Base-by-base conservation (phyloP, 2,329 filamentous ascomycete genomes). In the Westerdykella aurantiaca region DNA sequence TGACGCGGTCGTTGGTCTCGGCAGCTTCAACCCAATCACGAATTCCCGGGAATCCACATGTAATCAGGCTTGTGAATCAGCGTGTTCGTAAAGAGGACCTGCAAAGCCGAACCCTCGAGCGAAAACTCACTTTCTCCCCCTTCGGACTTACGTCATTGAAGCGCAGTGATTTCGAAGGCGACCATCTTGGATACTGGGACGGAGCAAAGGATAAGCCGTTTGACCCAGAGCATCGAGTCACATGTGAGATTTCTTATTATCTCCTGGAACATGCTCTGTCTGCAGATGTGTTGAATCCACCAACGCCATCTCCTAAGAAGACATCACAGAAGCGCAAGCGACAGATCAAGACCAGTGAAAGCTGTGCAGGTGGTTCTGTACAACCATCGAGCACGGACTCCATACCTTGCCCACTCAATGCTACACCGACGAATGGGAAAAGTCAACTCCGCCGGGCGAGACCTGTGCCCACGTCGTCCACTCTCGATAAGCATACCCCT, bases 61-160 rank as follows among this genome's bases (percentile, higher is more conserved):
- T 49, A 0, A 61, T 72, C 29, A 50, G 55, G 31, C 23, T 70
- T 4, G 57, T 55, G 11, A 64, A 60, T 4, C 59, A 51, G 21
- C 47, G 53, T 16, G 45, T 43, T 7, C 60, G 53, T 35, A 58
- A 61, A 37, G 43, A 39, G 11, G 43, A 49, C 5, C 49, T 53
- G 7, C 49, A 51, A 4, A 42, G 49, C 23, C 13, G 31, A 2
- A n/a, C 35, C 5, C 40, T 57, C 5, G 59, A 62, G 44, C 55
- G 48, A 23, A 70, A 68, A 38, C 50, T 72, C 14, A 64, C 53
- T 1, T 71, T 69, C 45, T 60, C 57, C 3, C 65, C 69, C 1
- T 57, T 63, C 18, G 47, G 47, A 3, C 44, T 69, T 4, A 61
- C 63, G 4, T 43, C 35, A 12, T 45, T 67, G 23, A 52, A 60